Evolutionary conservation across 345 rosid species (phyloP), one percentile per base, ranked within the genome.

Genomic region (Linum lewisii): DNA sequence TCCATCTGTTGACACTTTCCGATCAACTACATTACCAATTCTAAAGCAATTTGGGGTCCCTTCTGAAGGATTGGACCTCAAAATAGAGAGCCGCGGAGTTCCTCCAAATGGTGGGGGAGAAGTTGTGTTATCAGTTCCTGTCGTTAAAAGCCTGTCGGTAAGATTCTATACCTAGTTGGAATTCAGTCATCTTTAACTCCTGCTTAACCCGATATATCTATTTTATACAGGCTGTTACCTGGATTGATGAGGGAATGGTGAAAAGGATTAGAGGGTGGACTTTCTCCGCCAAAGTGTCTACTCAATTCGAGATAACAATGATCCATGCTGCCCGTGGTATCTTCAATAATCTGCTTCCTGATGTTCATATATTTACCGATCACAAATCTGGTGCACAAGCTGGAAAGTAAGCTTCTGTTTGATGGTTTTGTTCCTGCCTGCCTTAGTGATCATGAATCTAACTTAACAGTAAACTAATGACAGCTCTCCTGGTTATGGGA

Each of bases 401-500:
- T 67, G 99, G 99, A 78, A 87, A 85, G 99, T 93, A 87, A 51
- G 93, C 61, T 44, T 50, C 42, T 25, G 47, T 10, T 26, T 57
- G 18, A n/a, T 14, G 34, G 21, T 11, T 57, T 32, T 2, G 5
- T 29, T 10, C 32, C 19, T 25, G 2, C 0, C 20, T 7, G 7
- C 20, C 21, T 23, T 13, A 16, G 20, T 32, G 6, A 15, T 20
- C 21, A n/a, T 29, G 29, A n/a, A 0, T 57, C 20, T 20, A 32
- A n/a, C 20, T 1, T 4, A 19, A 26, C 8, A n/a, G 7, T 20
- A 0, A 38, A 73, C 45, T 64, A 3, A 25, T 79, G 66, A 68
- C 89, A 89, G 97, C 59, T 93, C 99, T 32, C 87, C 90, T 21
- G 96, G 97, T 57, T 93, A 87, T 70, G 99, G 99, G 66, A 80